These are phyloP conservation scores for Waitea zeae DNA, from an alignment of 1,284 basidiomycete species.

Conservation along the genomic window DNA sequence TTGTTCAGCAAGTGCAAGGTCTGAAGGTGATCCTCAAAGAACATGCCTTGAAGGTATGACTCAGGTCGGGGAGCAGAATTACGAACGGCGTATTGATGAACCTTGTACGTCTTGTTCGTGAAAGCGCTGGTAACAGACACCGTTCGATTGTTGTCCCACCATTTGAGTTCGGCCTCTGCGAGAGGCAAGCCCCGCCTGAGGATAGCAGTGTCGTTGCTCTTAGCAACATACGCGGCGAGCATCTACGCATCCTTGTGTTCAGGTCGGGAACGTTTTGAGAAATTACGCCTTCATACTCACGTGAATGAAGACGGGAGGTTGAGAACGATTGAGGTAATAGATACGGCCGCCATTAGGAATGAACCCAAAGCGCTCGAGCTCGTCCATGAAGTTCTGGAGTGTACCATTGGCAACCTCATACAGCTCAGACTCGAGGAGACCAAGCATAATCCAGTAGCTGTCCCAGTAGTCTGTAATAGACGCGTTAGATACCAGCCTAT, in stretches of 20 bases:
- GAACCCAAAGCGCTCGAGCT: slow-evolving; percentile 68
- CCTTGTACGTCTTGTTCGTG: slow-evolving; percentile 43
- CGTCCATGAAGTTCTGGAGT: slow-evolving; percentile 87
- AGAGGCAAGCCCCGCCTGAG: slow-evolving; percentile 46
- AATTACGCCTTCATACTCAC: slow-evolving; percentile 18
- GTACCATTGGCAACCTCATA: slow-evolving; percentile 60
- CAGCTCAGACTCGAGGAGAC: slow-evolving; percentile 66
- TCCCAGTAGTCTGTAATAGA: slow-evolving; percentile 55
- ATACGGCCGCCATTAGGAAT: slow-evolving; percentile 85
- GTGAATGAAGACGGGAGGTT: slow-evolving; percentile 76
- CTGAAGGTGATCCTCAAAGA: background rate
- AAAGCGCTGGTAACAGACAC: slow-evolving; percentile 58
- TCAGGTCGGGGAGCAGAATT: slow-evolving; percentile 87
- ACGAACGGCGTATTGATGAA: slow-evolving; percentile 60
- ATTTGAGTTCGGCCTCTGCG: slow-evolving; percentile 58
- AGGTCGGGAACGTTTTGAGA: background rate
- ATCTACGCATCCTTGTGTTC: slow-evolving; percentile 23
- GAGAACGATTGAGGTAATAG: slow-evolving; percentile 78
- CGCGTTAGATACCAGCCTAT: background rate
- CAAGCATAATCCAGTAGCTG: slow-evolving; percentile 77
- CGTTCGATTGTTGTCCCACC: slow-evolving; percentile 71
- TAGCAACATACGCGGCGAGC: slow-evolving; percentile 45
- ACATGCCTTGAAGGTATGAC: slow-evolving; percentile 40
- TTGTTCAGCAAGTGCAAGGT: too few relatives aligned
- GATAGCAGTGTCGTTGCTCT: slow-evolving; percentile 42